Percentiles rank a stretch among this genome's conserved stretches.
Evolutionary conservation across 2,329 filamentous ascomycete species (phyloP).

Genomic region (Cladophialophora bantiana): DNA sequence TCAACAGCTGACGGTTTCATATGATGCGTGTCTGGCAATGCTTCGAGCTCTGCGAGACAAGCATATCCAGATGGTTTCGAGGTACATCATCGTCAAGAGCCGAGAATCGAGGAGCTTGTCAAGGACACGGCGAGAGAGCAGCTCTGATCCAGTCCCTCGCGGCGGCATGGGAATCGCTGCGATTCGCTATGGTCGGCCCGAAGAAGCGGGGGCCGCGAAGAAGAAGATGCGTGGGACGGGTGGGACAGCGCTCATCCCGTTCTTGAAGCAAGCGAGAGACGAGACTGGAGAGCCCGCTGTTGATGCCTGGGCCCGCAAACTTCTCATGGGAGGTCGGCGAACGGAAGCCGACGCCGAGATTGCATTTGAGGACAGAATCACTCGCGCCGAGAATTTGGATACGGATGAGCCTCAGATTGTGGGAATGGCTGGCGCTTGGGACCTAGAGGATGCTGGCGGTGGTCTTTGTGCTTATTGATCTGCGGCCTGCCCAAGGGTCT

Average conservation of each 20-base stretch:
- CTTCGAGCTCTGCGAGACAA: constrained; percentile 83
- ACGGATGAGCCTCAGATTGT: constrained; percentile 63
- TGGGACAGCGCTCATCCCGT: constrained; percentile 91
- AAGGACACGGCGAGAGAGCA: constrained; percentile 62
- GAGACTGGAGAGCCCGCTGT: constrained; percentile 94
- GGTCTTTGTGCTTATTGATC: constrained; percentile 64
- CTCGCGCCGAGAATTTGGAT: constrained; percentile 48
- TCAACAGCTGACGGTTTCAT: constrained; percentile 75
- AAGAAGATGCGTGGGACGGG: constrained; percentile 85
- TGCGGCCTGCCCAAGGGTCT: background rate
- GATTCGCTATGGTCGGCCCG: constrained; percentile 47
- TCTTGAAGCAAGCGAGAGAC: constrained; percentile 93
- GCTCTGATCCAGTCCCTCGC: constrained; percentile 46
- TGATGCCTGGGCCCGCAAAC: constrained; percentile 66
- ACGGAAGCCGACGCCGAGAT: constrained; percentile 57
- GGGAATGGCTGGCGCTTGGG: constrained; percentile 85
- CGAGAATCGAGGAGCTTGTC: constrained; percentile 70
- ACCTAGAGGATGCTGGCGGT: constrained; percentile 80
- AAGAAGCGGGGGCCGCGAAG: constrained; percentile 38
- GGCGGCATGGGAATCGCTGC: constrained; percentile 36
- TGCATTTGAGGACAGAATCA: constrained; percentile 35
- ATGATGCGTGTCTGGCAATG: constrained; percentile 87
- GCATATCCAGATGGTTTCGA: constrained; percentile 93
- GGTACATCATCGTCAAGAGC: constrained; percentile 92
- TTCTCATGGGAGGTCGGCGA: constrained; percentile 61